Percentiles rank a stretch among this genome's conserved stretches.
phyloP scores from a whole-genome alignment of 202 grass and related monocot genomes.

The Carex arenaria region DNA sequence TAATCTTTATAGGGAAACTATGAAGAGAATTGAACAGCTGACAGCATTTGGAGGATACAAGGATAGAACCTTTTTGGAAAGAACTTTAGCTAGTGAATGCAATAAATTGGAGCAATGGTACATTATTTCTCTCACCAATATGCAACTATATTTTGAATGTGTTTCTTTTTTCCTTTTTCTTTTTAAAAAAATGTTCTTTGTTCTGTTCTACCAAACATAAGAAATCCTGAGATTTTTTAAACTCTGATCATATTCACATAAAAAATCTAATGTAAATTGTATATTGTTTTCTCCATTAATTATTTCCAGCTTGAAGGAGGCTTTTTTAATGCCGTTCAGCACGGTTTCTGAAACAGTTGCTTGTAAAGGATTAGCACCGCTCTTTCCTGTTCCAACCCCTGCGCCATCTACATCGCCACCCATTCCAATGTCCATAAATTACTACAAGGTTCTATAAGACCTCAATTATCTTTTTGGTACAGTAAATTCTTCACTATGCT shows the following conservation, averaged over 20 bases:
- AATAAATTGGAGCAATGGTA: constrained; percentile 81
- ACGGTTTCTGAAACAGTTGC: constrained; percentile 70
- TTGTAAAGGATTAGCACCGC: constrained; percentile 65
- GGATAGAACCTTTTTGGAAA: constrained; percentile 65
- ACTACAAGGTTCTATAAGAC: constrained; percentile 65
- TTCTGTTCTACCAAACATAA: not conserved
- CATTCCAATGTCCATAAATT: constrained; percentile 56
- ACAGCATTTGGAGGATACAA: constrained; percentile 84
- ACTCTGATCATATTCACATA: not conserved
- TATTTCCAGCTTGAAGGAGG: constrained; percentile 84
- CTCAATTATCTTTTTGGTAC: not conserved
- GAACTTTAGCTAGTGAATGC: constrained; percentile 68
- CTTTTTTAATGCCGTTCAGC: constrained; percentile 80
- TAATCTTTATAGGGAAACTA: constrained; percentile 49
- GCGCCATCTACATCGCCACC: constrained; percentile 28
- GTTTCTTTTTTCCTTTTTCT: not conserved
- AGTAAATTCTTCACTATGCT: constrained; percentile 10
- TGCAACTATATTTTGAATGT: not conserved
- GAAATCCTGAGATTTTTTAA: not conserved
- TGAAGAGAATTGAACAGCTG: constrained; percentile 58
- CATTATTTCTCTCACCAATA: constrained; percentile 14
- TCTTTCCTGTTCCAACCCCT: constrained; percentile 54
- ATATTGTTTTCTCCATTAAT: constrained; percentile 18
- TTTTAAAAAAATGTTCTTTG: not conserved
- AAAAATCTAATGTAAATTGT: not conserved